Evolutionary conservation across 768 basidiomycete genomes (phyloP), one percentile per base, ranked within the genome.

Genomic region (Kwoniella shandongensis): DNA sequence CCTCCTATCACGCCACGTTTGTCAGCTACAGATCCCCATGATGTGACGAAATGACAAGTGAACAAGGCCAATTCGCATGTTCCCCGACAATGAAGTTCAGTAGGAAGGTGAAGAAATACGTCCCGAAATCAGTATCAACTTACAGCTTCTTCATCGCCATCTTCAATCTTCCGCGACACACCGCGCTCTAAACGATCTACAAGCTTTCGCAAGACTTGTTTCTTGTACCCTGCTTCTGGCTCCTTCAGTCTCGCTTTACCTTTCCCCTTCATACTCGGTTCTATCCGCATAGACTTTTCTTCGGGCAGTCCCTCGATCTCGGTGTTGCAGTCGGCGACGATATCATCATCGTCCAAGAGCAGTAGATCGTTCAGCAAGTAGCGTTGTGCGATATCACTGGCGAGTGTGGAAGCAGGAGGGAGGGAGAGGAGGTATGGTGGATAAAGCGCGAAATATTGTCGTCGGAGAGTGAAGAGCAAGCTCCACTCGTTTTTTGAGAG

Each of bases 371-470:
- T 18, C 20, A 58, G 15, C 8, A 58, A 12, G 18, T 18, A 58
- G 13, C 5, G 0, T 22, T 58, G 56, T 12, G 13, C n/a, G 3
- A 45, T 20, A 5, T 3, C 12, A 3, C 15, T 15, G 15, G 35
- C n/a, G 15, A 58, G n/a, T 10, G 40, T n/a, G 8, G 20, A 11
- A 22, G 42, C 13, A 2, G 29, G 18, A 30, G 49, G 64, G 17
- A 27, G 51, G n/a, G 12, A 49, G 59, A 39, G 63, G 42, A 66
- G 51, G 42, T 67, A 62, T 3, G 62, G 13, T 2, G 71, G 71
- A 38, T 59, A 63, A 4, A 73, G 61, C 38, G 71, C 53, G 38
- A 62, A 57, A 48, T 73, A 67, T 47, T 70, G 68, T 42, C 54
- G 23, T 15, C 66, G 57, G 11, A 72, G 55, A 11, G 7, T 55